Conservation (phyloP, 2,329 filamentous ascomycete species). For the Monilinia vaccinii-corymbosi region DNA sequence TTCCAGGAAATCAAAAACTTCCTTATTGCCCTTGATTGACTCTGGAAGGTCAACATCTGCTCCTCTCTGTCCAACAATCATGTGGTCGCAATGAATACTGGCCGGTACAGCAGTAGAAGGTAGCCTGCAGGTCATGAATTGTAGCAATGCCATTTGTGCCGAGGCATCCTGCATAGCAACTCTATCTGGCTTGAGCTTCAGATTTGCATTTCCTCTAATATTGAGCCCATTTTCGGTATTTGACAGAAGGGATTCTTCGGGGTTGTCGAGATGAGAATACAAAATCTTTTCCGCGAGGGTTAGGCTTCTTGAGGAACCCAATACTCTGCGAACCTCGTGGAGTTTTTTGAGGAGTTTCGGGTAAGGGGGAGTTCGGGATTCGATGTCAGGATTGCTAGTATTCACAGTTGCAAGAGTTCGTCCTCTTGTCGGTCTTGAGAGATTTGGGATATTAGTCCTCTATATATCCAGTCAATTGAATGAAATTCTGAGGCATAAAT, state of each 20-base stretch:
- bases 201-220: conserved; percentile 79
- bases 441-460: conserved; percentile 12
- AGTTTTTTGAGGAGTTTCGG: conserved; percentile 72
- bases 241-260: conserved; percentile 77
- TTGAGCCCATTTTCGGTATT: conserved; percentile 75
- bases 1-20: conserved; percentile 96
- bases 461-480: conserved; percentile 17
- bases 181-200: conserved; percentile 94
- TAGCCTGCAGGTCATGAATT: conserved; percentile 97
- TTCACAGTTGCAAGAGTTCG: conserved; percentile 26
- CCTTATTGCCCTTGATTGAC: conserved; percentile 85
- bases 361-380: conserved; percentile 56
- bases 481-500: conserved; percentile 14
- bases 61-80: conserved; percentile 92
- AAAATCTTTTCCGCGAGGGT: conserved; percentile 97
- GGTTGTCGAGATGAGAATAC: conserved; percentile 87
- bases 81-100: conserved; percentile 97
- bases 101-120: conserved; percentile 86
- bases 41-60: conserved; percentile 76
- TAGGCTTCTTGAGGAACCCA: conserved; percentile 53
- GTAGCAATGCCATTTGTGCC: conserved; percentile 94
- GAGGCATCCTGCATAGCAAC: conserved; percentile 99
- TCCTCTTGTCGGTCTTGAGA: conserved; percentile 16
- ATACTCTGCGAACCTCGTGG: conserved; percentile 61
- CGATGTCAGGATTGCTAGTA: conserved; percentile 21